Evolutionary conservation across 2,329 filamentous ascomycete genomes (phyloP), one percentile per base, ranked within the genome.

Genomic region (Zymoseptoria crescenta): DNA sequence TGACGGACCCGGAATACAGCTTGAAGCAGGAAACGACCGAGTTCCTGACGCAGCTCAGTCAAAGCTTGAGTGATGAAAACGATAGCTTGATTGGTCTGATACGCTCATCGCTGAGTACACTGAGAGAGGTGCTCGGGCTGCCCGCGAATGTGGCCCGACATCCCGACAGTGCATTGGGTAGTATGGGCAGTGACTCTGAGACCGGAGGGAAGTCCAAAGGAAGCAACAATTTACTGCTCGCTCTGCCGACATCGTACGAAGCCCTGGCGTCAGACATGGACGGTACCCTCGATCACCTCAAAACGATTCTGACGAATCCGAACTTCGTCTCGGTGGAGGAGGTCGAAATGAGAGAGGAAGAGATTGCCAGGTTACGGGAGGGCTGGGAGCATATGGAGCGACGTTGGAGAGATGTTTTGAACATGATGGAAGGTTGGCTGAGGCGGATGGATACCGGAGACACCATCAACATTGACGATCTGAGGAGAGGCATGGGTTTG

Each of bases 271-370:
- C 76, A 8, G 88, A 95, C 64, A 84, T 96, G 75, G 87, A 92
- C 56, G 79, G 79, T 6, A 86, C 96, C 8, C 80, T 97, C 61
- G 85, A 88, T 35, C 91, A 96, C 70, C 82, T 99, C 64, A 84
- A 88, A 64, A 87, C 83, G 2, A 83, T 99, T 45, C 80, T 99
- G 51, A 96, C 91, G 8, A 97, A 97, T 69, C 94, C 94, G 1
- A 96, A 92, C 2, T 99, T 97, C 72, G 94, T 96, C 13, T 89
- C 93, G 0, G 84, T 97, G 21, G 94, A 97, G 68, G 94, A 97
- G 73, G 91, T 99, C 1, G 87, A 95, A 69, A 77, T 91, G n/a
- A 85, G 93, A 57, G 93, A 99, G 64, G 88, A 95, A 60, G 92
- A 96, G 72, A 97, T 99, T 64, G 81, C 83, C 56, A 83, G 89